Conservation (phyloP, 805 yeast species). For the Saccharomyces eubayanus region DNA sequence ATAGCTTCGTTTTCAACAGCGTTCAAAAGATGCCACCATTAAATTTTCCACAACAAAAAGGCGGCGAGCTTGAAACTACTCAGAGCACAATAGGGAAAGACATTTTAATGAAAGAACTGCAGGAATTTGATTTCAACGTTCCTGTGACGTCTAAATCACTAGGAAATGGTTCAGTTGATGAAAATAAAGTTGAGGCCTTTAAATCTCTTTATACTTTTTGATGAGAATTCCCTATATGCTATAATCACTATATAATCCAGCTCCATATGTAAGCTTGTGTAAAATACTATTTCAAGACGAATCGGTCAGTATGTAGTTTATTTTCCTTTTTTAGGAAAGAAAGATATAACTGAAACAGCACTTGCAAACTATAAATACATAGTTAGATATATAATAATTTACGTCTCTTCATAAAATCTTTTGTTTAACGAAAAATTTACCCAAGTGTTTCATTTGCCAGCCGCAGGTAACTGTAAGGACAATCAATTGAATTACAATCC, state of each 20-base stretch:
- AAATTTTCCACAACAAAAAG: background rate
- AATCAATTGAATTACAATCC: conserved; percentile 61
- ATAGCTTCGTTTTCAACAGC: background rate
- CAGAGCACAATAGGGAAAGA: background rate
- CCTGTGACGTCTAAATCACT: background rate
- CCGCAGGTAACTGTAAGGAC: conserved; percentile 60
- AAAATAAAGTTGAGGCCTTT: conserved; percentile 16
- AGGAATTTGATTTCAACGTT: background rate
- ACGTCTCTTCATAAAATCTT: conserved; percentile 34
- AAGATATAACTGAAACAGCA: background rate
- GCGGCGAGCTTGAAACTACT: background rate
- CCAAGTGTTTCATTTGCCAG: conserved; percentile 67
- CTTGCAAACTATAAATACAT: background rate
- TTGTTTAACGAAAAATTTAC: conserved; percentile 71
- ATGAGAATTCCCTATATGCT: background rate
- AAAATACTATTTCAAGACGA: background rate
- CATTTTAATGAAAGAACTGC: background rate
- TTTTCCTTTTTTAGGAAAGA: background rate
- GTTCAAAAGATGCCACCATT: background rate
- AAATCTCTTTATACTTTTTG: conserved; percentile 19
- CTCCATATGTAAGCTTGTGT: background rate
- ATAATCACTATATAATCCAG: background rate
- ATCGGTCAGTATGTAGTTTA: background rate
- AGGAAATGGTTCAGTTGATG: conserved; percentile 7
- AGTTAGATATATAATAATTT: background rate